These are phyloP conservation scores for Dicorynia guianensis DNA, from an alignment of 306 rosid genomes.

Conservation along the genomic window DNA sequence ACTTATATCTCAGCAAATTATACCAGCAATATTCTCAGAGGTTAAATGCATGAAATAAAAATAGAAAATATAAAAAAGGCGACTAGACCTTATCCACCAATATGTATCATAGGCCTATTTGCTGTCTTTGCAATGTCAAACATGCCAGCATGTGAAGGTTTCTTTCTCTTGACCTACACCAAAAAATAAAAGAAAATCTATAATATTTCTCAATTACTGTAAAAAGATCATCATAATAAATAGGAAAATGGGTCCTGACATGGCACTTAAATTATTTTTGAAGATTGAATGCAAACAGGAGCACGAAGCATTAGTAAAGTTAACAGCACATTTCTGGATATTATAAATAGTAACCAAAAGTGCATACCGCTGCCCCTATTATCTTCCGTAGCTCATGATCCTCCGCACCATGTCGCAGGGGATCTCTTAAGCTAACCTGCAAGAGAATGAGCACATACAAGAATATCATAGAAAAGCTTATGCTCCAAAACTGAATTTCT, in stretches of 20 bases:
- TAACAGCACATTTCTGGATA: constrained; percentile 16
- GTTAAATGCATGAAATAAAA: constrained; percentile 2
- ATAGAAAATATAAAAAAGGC: too few species aligned
- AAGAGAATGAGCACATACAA: constrained; percentile 22
- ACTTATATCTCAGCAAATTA: not conserved
- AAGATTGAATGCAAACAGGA: not conserved
- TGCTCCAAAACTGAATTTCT: not conserved
- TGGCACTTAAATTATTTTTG: not conserved
- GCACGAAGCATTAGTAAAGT: not conserved
- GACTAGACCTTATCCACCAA: constrained; percentile 80
- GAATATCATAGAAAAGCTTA: constrained; percentile 9
- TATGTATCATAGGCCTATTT: constrained; percentile 97
- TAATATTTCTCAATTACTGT: not conserved
- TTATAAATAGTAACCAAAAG: constrained; percentile 14
- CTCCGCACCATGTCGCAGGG: constrained; percentile 75
- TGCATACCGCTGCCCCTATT: constrained; percentile 84
- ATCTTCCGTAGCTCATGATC: constrained; percentile 76
- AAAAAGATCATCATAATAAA: constrained; percentile 18
- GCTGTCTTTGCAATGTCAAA: constrained; percentile 88
- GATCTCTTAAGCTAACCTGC: constrained; percentile 95
- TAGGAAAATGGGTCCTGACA: constrained; percentile 7
- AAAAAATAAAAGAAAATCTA: constrained; percentile 9
- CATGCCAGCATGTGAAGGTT: constrained; percentile 97
- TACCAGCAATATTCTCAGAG: constrained; percentile 18
- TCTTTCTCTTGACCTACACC: constrained; percentile 88